These are phyloP conservation scores for Diaporthe destruens DNA, from an alignment of 2,329 filamentous ascomycete genomes.

Conservation along the genomic window DNA sequence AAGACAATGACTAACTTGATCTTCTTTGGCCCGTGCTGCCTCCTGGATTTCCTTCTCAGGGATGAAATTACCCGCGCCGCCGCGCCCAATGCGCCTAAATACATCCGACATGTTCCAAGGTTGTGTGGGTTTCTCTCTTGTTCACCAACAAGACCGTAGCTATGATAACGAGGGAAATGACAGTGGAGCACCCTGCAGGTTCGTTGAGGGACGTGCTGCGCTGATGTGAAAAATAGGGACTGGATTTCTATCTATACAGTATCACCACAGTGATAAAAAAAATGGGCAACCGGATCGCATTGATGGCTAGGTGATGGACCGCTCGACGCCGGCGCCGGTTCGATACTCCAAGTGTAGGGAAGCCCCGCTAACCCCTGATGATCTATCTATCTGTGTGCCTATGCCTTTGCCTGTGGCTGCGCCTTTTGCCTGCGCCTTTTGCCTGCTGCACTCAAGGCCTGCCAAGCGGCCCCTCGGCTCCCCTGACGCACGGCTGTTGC, in stretches of 20 bases:
- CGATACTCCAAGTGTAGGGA: slow-evolving; percentile 27
- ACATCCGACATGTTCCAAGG: slow-evolving; percentile 52
- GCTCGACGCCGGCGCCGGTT: slow-evolving; percentile 17
- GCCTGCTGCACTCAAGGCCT: slow-evolving; percentile 10
- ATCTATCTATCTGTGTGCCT: slow-evolving; percentile 21
- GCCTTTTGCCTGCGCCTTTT: slow-evolving; percentile 18
- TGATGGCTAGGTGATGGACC: slow-evolving; percentile 39
- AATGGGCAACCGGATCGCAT: slow-evolving; percentile 43
- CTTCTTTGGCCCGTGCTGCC: slow-evolving; percentile 49
- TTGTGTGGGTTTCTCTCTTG: slow-evolving; percentile 40
- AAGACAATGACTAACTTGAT: slow-evolving; percentile 36
- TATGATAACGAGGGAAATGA: slow-evolving; percentile 17
- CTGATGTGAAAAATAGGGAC: neutral
- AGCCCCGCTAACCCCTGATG: slow-evolving; percentile 34
- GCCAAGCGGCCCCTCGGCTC: neutral
- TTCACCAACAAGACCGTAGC: neutral
- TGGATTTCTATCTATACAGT: slow-evolving; percentile 45
- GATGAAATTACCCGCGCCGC: slow-evolving; percentile 74
- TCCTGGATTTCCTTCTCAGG: slow-evolving; percentile 65
- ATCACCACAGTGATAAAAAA: slow-evolving; percentile 32
- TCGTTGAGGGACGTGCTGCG: slow-evolving; percentile 6
- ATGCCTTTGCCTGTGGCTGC: slow-evolving; percentile 21
- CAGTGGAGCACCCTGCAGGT: neutral
- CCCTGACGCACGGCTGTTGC: slow-evolving; percentile 2
- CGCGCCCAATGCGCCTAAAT: slow-evolving; percentile 68